Conservation (phyloP, 257 asterid genomes). For the Capsicum chinense region DNA sequence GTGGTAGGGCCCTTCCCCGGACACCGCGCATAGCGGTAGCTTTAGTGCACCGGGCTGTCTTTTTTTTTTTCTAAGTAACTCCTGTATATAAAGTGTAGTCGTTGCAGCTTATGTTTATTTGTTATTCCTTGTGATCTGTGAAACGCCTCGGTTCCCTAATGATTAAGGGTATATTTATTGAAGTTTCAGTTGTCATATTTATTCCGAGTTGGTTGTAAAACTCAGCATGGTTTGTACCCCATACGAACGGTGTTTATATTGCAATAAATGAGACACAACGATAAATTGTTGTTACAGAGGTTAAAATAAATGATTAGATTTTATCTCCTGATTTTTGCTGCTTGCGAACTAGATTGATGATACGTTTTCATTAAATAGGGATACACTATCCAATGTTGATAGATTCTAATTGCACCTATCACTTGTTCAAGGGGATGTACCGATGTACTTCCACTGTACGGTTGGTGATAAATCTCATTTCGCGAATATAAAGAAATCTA, state of each 20-base stretch:
- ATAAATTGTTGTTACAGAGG: background rate
- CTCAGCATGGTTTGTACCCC: background rate
- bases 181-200: background rate
- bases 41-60: too few species aligned
- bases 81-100: background rate
- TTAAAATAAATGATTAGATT: background rate
- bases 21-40: too few species aligned
- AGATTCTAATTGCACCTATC: too few species aligned
- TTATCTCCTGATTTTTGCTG: background rate
- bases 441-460: too few species aligned
- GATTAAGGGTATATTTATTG: background rate
- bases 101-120: background rate
- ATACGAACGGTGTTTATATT: background rate
- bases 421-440: too few species aligned
- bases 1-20: background rate
- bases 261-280: background rate
- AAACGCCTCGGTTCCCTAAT: background rate
- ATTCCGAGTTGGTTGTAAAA: background rate
- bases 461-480: too few species aligned
- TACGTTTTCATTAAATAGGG: background rate
- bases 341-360: background rate
- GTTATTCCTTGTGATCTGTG: background rate
- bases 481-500: too few species aligned
- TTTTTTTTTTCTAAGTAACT: background rate
- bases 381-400: background rate